Evolutionary conservation across 371 early-diverging fungal species (phyloP).

Genomic region (Lichtheimia ramosa): DNA sequence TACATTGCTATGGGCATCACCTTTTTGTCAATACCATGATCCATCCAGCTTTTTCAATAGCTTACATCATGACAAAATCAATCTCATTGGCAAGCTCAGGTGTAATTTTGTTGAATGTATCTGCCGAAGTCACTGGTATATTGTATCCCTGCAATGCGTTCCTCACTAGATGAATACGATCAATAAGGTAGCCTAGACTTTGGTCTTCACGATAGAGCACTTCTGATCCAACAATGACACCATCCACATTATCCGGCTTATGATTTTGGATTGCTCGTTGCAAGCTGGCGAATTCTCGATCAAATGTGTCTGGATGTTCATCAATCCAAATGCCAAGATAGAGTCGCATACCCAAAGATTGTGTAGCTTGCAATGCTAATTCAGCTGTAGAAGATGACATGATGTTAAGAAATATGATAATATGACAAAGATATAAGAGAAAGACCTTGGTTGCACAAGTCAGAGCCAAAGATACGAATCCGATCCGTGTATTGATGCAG

Average conservation of each 20-base stretch:
- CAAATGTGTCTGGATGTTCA: slow-evolving; percentile 36
- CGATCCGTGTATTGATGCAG: slow-evolving; percentile 49
- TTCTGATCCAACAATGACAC: slow-evolving; percentile 63
- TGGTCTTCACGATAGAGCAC: slow-evolving; percentile 57
- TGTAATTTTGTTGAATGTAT: slow-evolving; percentile 54
- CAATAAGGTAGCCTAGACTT: slow-evolving; percentile 25
- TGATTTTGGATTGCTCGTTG: slow-evolving; percentile 30
- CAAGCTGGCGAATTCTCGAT: slow-evolving; percentile 45
- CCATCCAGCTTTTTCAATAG: no score
- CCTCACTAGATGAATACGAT: slow-evolving; percentile 32
- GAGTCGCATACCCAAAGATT: slow-evolving; percentile 53
- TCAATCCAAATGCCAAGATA: slow-evolving; percentile 64
- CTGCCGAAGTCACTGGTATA: slow-evolving; percentile 49
- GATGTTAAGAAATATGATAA: not conserved
- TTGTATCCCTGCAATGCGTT: slow-evolving; percentile 20
- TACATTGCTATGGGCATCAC: slow-evolving; percentile 36
- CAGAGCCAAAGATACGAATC: slow-evolving; percentile 51
- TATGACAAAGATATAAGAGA: no score
- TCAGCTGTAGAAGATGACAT: slow-evolving; percentile 4
- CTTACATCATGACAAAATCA: slow-evolving; percentile 58
- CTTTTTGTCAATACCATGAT: not conserved
- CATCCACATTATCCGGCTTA: slow-evolving; percentile 36
- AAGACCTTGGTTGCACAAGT: slow-evolving; percentile 56
- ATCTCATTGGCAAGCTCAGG: slow-evolving; percentile 47
- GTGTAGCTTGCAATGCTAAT: slow-evolving; percentile 52